Percentiles rank a stretch among this genome's conserved stretches.
These are phyloP conservation scores for Solanum aculeatissimum DNA, from an alignment of 305 asterid species.

Conservation along the genomic window DNA sequence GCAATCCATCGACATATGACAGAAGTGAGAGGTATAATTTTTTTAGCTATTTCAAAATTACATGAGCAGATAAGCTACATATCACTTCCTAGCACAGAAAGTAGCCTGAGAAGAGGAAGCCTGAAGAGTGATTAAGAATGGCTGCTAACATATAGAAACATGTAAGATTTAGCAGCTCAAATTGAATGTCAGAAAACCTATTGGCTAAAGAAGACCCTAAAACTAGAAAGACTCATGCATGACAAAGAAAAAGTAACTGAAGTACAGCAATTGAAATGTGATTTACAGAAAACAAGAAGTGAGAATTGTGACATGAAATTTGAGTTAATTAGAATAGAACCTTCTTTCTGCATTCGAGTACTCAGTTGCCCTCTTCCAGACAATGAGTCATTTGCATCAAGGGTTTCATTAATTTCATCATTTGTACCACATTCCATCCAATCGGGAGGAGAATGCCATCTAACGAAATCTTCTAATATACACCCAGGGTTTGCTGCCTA, in stretches of 20 bases:
- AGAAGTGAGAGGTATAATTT: background rate
- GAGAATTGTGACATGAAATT: background rate
- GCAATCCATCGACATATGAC: background rate
- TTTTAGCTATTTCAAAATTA: background rate
- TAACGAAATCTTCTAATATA: slow-evolving; percentile 85
- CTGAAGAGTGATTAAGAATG: background rate
- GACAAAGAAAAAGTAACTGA: background rate
- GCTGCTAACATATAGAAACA: background rate
- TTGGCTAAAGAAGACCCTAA: background rate
- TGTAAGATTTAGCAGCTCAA: background rate
- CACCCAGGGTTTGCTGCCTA: slow-evolving; percentile 99
- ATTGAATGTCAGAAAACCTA: background rate
- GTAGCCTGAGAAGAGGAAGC: background rate
- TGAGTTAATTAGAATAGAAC: slow-evolving; percentile 21
- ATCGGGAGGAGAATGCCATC: slow-evolving; percentile 99
- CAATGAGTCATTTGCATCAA: slow-evolving; percentile 40
- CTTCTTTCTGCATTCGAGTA: slow-evolving; percentile 97
- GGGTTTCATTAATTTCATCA: slow-evolving; percentile 35
- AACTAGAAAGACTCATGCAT: background rate
- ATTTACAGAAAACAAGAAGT: background rate
- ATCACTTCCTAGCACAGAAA: background rate
- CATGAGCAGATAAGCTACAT: background rate
- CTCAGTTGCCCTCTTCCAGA: slow-evolving; percentile 85
- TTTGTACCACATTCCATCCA: slow-evolving; percentile 62
- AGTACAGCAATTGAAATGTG: background rate